Conservation (phyloP, 2,329 filamentous ascomycete species). For the Exophiala mesophila region DNA sequence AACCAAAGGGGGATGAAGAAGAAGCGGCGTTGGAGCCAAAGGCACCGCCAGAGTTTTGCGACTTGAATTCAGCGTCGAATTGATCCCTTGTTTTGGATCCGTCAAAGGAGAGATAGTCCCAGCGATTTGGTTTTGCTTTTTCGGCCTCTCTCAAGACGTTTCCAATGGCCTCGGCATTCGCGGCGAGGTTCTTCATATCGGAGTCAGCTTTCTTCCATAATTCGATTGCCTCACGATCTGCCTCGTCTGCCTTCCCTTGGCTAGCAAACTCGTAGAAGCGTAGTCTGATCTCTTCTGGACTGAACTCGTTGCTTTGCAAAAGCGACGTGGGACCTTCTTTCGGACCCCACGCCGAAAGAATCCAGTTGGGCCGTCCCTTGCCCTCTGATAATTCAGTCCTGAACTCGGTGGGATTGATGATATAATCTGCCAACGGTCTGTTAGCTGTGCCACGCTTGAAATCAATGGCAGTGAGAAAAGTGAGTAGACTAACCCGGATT, state of each 20-base stretch:
- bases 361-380: conserved; percentile 72
- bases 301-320: conserved; percentile 83
- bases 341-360: conserved; percentile 80
- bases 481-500: conserved; percentile 12
- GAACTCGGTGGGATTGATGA: conserved; percentile 56
- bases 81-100: conserved; percentile 22
- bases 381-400: conserved; percentile 57
- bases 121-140: conserved; percentile 69
- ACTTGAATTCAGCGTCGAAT: conserved; percentile 32
- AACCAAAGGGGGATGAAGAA: conserved; percentile 29
- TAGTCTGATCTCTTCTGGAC: conserved; percentile 78
- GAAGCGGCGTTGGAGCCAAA: conserved; percentile 6
- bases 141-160: conserved; percentile 62
- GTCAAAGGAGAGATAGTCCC: conserved; percentile 53
- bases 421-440: conserved; percentile 33
- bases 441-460: not conserved
- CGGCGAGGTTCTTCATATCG: conserved; percentile 67
- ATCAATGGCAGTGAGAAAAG: conserved; percentile 7
- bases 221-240: conserved; percentile 47
- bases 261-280: conserved; percentile 62
- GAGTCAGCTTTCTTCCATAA: conserved; percentile 61
- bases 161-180: conserved; percentile 66
- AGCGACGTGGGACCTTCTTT: conserved; percentile 73
- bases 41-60: not conserved
- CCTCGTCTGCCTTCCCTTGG: conserved; percentile 49